These are phyloP conservation scores for Trichoderma erinaceum DNA, from an alignment of 495 filamentous ascomycete species.

Conservation along the genomic window DNA sequence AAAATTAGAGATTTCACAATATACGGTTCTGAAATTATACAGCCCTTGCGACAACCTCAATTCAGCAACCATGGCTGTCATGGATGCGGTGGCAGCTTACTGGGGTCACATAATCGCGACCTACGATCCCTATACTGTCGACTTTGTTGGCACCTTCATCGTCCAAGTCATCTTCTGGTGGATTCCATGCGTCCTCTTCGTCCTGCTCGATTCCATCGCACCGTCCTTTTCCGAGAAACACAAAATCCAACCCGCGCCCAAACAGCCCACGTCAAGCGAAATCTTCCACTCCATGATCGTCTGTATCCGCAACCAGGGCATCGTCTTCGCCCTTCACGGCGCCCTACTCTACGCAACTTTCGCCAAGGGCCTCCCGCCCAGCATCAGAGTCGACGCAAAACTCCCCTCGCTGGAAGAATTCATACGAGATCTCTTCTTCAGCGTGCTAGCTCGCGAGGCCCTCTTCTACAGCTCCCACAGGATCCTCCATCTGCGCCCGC, in stretches of 20 bases:
- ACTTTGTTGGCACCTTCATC: conserved; percentile 42
- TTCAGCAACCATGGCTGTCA: neutral
- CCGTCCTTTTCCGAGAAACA: conserved; percentile 46
- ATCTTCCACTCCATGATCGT: conserved; percentile 40
- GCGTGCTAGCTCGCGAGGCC: conserved; percentile 44
- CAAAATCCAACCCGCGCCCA: conserved; percentile 50
- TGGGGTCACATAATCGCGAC: conserved; percentile 27
- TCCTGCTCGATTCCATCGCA: conserved; percentile 35
- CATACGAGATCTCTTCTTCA: conserved; percentile 38
- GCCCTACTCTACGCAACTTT: conserved; percentile 23
- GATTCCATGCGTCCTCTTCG: conserved; percentile 41
- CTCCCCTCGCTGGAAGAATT: conserved; percentile 35
- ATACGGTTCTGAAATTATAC: too few relatives aligned
- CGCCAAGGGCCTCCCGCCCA: conserved; percentile 23
- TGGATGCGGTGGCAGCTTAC: conserved; percentile 13
- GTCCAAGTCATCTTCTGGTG: conserved; percentile 47
- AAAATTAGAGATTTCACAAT: neutral
- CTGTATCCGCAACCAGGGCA: conserved; percentile 43
- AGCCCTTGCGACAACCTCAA: too few relatives aligned
- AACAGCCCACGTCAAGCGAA: conserved; percentile 42
- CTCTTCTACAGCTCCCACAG: conserved; percentile 54
- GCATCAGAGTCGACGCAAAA: conserved; percentile 31
- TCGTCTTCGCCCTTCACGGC: conserved; percentile 35
- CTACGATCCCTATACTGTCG: conserved; percentile 30
- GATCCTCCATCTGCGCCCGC: conserved; percentile 42